Evolutionary conservation across 1,284 basidiomycete species (phyloP), one percentile per base, ranked within the genome.

Genomic region (Exobasidium rhododendri): DNA sequence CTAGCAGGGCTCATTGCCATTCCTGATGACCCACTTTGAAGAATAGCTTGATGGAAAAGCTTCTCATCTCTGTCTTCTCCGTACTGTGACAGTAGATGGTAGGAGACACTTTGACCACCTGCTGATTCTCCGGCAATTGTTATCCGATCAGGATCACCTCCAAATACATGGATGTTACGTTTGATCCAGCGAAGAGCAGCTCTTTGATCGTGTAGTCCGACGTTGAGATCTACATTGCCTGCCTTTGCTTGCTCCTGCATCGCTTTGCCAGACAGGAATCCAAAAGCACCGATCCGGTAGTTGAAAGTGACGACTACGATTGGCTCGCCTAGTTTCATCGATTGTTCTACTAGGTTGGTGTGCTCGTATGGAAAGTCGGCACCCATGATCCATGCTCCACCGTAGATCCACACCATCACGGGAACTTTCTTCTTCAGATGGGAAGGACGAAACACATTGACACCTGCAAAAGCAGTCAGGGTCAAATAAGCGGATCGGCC

Each of bases 151-250:
- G 64, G 60, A 46, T 74, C 71, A 24, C 72, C 72, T 1, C 69
- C 71, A 35, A 74, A 74, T n/a, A 49, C 44, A 24, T 31, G 49
- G 40, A 74, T 69, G 60, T 73, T 72, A 11, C 65, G 45, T 14
- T 64, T 58, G 2, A 70, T 43, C 72, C 71, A 74, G 20, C 65
- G 58, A 26, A 73, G 44, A 3, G 60, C 72, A 22, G 61, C 52
- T 2, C 71, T 31, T 58, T 74, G 72, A 62, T 74, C 71, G 55
- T 67, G 65, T 17, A 69, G 55, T 4, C 65, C 72, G 4, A 64
- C 64, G 52, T 74, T 74, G 29, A 46, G 26, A 1, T 62, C 66
- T 0, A 64, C 70, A n/a, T 62, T 58, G n/a, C 61, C 61, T 22
- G 46, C 31, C 40, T 64, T 64, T 32, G 29, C 53, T 13, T 14